These are phyloP conservation scores for Yamadazyma atlantica DNA, from an alignment of 1,139 yeast species.

Conservation along the genomic window DNA sequence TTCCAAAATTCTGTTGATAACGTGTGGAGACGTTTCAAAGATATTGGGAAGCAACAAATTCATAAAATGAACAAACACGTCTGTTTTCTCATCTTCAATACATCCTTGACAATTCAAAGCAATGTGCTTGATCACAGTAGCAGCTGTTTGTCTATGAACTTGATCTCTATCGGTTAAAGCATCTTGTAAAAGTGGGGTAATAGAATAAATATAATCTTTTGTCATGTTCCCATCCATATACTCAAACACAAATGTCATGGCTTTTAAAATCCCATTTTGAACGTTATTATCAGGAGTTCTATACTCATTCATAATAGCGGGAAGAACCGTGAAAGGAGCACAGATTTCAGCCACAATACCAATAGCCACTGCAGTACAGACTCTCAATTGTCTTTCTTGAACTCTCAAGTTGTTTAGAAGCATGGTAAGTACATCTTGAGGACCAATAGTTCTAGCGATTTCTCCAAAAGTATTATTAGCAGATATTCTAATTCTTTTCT, in stretches of 20 bases:
- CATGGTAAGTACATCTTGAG: conserved; percentile 89
- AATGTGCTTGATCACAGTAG: conserved; percentile 80
- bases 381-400: conserved; percentile 94
- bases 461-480: conserved; percentile 92
- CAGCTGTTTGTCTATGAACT: conserved; percentile 95
- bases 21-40: conserved; percentile 94
- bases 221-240: conserved; percentile 78
- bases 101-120: conserved; percentile 77
- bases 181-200: conserved; percentile 81
- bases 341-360: conserved; percentile 96
- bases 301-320: conserved; percentile 95
- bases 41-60: conserved; percentile 81
- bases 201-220: conserved; percentile 78
- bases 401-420: conserved; percentile 81
- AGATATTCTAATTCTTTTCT: conserved; percentile 73
- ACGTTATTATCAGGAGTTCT: conserved; percentile 90
- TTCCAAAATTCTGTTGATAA: conserved; percentile 76
- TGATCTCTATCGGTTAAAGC: conserved; percentile 89
- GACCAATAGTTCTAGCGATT: conserved; percentile 92
- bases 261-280: conserved; percentile 92
- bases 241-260: conserved; percentile 91
- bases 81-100: conserved; percentile 72
- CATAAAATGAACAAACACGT: conserved; percentile 59
- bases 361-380: conserved; percentile 96
- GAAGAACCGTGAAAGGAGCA: conserved; percentile 92